Conservation (phyloP, 306 rosid genomes). For the Sicyos edulis region DNA sequence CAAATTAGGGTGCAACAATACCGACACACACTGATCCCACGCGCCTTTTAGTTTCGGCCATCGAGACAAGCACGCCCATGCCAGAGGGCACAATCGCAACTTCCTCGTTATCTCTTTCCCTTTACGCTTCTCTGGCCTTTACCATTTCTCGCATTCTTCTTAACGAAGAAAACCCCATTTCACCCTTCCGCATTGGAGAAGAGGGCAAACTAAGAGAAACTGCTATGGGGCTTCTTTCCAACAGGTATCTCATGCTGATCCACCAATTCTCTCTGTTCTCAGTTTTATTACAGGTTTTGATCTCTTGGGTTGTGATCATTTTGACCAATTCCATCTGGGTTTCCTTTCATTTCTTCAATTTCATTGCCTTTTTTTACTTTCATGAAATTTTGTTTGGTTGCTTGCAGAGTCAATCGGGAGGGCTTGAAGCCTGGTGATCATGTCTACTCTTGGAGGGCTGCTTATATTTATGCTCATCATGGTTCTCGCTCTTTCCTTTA, state of each 20-base stretch:
- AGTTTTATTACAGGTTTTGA: neutral
- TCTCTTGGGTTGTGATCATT: neutral
- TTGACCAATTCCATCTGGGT: neutral
- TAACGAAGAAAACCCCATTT: neutral
- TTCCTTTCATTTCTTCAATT: neutral
- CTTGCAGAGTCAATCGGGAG: slow-evolving; percentile 48
- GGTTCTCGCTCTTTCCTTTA: slow-evolving; percentile 34
- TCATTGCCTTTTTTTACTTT: neutral
- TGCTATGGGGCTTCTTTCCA: slow-evolving; percentile 66
- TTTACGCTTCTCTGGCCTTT: neutral
- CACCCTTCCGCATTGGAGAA: too few species aligned
- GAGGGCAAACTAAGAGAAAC: neutral
- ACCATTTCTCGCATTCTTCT: neutral
- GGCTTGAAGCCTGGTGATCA: slow-evolving; percentile 84
- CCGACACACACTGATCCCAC: neutral
- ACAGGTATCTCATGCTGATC: slow-evolving; percentile 43
- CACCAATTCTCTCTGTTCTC: neutral
- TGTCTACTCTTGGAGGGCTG: slow-evolving; percentile 83
- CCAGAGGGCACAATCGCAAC: neutral
- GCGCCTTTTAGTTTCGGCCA: neutral
- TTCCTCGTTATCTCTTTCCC: neutral
- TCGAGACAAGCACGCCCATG: neutral
- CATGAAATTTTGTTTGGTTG: slow-evolving; percentile 4
- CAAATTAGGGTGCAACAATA: neutral
- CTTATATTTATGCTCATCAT: slow-evolving; percentile 87